Evolutionary conservation across 495 filamentous ascomycete genomes (phyloP), one percentile per base, ranked within the genome.

Genomic region (Podospora pseudoanserina): DNA sequence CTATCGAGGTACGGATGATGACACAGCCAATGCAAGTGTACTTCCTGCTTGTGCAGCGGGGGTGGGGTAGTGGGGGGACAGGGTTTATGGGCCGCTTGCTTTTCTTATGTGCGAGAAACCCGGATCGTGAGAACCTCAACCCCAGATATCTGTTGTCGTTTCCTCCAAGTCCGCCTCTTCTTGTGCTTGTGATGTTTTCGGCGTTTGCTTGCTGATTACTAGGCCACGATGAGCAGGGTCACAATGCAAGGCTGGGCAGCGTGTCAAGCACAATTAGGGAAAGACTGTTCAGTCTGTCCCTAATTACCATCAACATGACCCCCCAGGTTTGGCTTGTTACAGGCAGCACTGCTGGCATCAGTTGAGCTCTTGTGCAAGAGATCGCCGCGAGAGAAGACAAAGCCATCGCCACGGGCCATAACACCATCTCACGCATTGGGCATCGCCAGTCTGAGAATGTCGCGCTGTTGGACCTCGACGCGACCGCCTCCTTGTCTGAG

Each of bases 361-460:
- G 85, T 53, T 75, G 80, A 19, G 74, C 77, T 9, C 60, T 87
- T 53, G 77, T 79, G 6, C 72, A 58, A 16, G 69, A 79, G 7
- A 78, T 83, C 39, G 76, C 83, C n/a, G 72, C 78, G 7, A 78
- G 81, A 23, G 87, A 86, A 0, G 84, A 88, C 73, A 77, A 77
- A 32, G 84, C 87, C 20, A 84, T 90, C 64, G 86, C 86, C 5
- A 84, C 84, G 1, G 84, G 83, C 23, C 85, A 87, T 26, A 77
- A 75, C 63, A 71, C 75, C 20, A 44, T 66, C 4, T 71, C 79
- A 0, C 79, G 75, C 49, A 75, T 87, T 16, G 64, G 78, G 28
- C 69, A 78, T 60, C 76, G 86, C 16, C 74, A 79, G 66, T 76
- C 79, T 56, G 72, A 78, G 39, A 78, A 78, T 16, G 66, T 77